These are phyloP conservation scores for Agaricus sinodeliciosus DNA, from an alignment of 768 basidiomycete species.

Conservation along the genomic window DNA sequence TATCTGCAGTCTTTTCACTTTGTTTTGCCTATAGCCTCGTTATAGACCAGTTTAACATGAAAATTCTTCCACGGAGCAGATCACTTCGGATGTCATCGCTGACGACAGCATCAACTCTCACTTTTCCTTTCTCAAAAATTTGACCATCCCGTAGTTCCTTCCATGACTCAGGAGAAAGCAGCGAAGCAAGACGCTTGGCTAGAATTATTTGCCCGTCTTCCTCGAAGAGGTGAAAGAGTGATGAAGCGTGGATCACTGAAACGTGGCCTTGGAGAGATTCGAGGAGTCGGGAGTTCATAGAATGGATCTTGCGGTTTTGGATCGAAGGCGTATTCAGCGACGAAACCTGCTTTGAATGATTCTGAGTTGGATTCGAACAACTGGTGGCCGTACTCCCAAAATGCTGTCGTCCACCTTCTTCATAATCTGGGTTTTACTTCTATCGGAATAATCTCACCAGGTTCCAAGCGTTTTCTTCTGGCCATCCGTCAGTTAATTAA, in stretches of 20 bases:
- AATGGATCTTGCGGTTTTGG: slow-evolving; percentile 23
- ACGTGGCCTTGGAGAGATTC: slow-evolving; percentile 33
- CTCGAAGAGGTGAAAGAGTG: slow-evolving; percentile 31
- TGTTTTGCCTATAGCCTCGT: background rate
- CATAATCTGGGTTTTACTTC: background rate
- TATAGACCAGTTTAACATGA: background rate
- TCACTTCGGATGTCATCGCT: background rate
- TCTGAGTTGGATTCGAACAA: slow-evolving; percentile 48
- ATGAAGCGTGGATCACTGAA: slow-evolving; percentile 38
- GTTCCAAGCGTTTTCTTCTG: slow-evolving; percentile 25
- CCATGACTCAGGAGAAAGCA: slow-evolving; percentile 22
- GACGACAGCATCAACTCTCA: slow-evolving; percentile 8
- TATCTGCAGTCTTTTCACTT: background rate
- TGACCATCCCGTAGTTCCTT: slow-evolving; percentile 12
- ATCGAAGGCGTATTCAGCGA: slow-evolving; percentile 51
- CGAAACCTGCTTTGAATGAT: slow-evolving; percentile 47
- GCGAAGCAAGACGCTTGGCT: slow-evolving; percentile 22
- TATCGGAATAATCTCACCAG: slow-evolving; percentile 16
- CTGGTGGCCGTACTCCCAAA: slow-evolving; percentile 58
- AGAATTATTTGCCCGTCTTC: slow-evolving; percentile 25
- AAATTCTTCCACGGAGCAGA: background rate
- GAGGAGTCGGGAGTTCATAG: slow-evolving; percentile 10
- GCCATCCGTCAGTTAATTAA: slow-evolving; percentile 32
- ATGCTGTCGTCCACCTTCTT: slow-evolving; percentile 25
- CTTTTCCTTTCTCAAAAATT: slow-evolving; percentile 9